Conservation (phyloP, 2,329 filamentous ascomycete species). For the Magnaporthales sp. region DNA sequence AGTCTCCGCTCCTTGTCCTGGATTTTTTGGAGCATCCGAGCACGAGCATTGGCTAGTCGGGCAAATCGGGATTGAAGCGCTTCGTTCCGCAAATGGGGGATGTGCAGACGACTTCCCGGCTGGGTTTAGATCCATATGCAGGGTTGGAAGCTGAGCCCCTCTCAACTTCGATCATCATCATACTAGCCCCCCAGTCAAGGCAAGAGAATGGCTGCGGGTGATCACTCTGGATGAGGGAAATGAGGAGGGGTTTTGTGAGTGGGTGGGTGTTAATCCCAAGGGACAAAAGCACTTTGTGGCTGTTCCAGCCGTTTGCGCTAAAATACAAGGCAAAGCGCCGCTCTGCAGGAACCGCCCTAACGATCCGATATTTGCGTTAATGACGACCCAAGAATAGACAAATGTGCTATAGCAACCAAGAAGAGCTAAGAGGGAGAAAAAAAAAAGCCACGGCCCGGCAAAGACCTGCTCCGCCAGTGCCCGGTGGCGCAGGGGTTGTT, state of each 20-base stretch:
- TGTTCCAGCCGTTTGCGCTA: not conserved
- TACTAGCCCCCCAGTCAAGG: not conserved
- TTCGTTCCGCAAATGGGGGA: not conserved
- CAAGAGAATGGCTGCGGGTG: not conserved
- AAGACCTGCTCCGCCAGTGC: not conserved
- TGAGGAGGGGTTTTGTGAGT: not conserved
- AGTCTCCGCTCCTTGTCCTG: not conserved
- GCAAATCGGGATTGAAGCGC: not conserved
- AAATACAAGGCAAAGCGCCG: not conserved
- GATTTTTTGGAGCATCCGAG: not conserved
- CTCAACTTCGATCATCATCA: not conserved
- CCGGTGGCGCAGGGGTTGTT: not conserved
- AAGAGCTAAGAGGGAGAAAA: not conserved
- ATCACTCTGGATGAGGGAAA: not conserved
- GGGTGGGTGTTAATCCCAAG: not conserved
- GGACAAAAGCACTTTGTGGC: not conserved
- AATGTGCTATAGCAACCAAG: not conserved
- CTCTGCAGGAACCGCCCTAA: not conserved
- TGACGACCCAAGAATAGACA: not conserved
- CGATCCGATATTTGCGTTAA: not conserved
- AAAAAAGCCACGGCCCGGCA: not conserved
- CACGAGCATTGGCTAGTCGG: not conserved
- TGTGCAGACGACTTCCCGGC: not conserved
- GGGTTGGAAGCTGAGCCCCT: not conserved
- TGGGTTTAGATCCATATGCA: not conserved